Base-by-base conservation (phyloP, 1,139 yeast genomes). In the Geotrichum siamense region DNA sequence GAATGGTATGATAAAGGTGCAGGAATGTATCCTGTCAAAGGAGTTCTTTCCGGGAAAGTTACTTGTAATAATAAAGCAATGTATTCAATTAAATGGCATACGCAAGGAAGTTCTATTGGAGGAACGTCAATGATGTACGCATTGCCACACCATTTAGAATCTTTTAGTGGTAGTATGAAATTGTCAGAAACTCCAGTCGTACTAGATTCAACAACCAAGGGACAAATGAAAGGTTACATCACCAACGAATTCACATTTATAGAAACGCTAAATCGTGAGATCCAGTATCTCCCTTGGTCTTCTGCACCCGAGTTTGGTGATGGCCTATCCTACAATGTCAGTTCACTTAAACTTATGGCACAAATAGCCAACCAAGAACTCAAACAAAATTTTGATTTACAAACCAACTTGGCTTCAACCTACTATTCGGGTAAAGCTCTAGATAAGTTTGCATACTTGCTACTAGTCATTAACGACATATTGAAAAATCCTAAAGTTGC, bases 401-500 rank as follows among this genome's bases (percentile, higher is more conserved):
- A 80, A 41, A 73, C 79, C 39, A 59, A 68, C 34, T 61, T 67
- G 8, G 64, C 71, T 57, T 71, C 76, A 43, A 80, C 74, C 51
- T 84, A 83, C 59, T 45, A 31, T 35, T 41, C 47, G 5, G 93
- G 91, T 38, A 83, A 83, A 62, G 71, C 75, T n/a, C 57, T 80
- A 38, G 91, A 82, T 62, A 82, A 82, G 63, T 82, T 76, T 58
- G 87, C 91, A 6, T 78, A 80, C 60, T 73, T 82, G 43, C 67
- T 82, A 41, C 71, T 79, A 49, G 82, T 79, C 8, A 75, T 79
- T 34, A 67, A 74, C 50, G 83, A 78, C 39, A 71, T 82, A 44
- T 63, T 82, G 44, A 62, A 72, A 40, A 81, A 81, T 55, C 70
- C 71, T 3, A 69, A 59, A 5, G 72, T 72, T 17, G 67, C 86